Evolutionary conservation across 1,284 basidiomycete species (phyloP).

Genomic region (Hymenochaete sp.): DNA sequence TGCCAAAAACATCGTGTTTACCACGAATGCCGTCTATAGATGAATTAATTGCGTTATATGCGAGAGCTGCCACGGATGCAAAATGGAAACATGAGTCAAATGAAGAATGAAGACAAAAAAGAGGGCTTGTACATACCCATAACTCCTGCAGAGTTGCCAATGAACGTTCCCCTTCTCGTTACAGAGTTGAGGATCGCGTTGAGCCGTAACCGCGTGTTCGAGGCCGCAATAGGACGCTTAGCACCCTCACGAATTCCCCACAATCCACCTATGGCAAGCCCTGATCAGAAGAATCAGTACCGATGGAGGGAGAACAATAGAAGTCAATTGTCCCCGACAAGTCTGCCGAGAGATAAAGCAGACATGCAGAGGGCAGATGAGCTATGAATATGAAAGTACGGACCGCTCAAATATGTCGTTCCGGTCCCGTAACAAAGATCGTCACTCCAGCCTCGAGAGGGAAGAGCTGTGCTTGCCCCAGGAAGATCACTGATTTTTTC

Average conservation of each 20-base stretch:
- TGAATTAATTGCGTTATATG: conserved; percentile 96
- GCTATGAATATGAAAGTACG: conserved; percentile 45
- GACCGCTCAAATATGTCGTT: conserved; percentile 95
- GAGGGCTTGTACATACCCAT: conserved; percentile 52
- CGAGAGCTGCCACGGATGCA: conserved; percentile 58
- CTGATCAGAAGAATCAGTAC: conserved; percentile 56
- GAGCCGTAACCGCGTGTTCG: conserved; percentile 81
- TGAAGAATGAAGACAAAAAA: conserved; percentile 22
- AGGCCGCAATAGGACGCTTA: conserved; percentile 74
- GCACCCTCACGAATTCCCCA: conserved; percentile 97
- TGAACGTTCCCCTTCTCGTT: conserved; percentile 92
- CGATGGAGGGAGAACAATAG: conserved; percentile 68
- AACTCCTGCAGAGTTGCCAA: conserved; percentile 97
- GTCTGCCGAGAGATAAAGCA: conserved; percentile 51
- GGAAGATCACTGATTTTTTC: conserved; percentile 85
- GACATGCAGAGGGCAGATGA: conserved; percentile 39
- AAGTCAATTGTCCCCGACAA: conserved; percentile 38
- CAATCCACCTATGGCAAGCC: conserved; percentile 85
- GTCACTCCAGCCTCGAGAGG: conserved; percentile 96
- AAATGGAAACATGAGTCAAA: conserved; percentile 26
- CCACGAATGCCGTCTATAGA: conserved; percentile 84
- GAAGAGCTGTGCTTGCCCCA: conserved; percentile 79
- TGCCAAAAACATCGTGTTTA: conserved; percentile 86
- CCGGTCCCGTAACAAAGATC: conserved; percentile 99
- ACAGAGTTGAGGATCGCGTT: conserved; percentile 96